Percentiles rank a stretch among this genome's conserved stretches.
phyloP scores from a whole-genome alignment of 352 stramenopile genomes.

The Phytophthora megakarya region DNA sequence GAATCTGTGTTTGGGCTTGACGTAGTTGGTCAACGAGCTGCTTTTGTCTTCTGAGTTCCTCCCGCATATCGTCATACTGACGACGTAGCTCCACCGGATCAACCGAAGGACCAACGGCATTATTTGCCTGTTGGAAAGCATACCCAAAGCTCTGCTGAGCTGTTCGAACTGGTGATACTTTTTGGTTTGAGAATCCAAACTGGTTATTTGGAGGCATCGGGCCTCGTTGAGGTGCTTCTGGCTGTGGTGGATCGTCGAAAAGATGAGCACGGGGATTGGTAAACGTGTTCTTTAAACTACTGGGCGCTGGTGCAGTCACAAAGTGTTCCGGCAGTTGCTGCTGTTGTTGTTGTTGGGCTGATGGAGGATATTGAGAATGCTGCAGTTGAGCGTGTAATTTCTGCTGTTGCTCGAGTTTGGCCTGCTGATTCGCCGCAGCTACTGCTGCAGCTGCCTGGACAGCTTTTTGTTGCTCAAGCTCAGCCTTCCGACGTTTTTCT shows the following conservation, averaged over 20 bases:
- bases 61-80: slow-evolving; percentile 62
- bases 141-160: background rate
- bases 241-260: slow-evolving; percentile 47
- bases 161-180: slow-evolving; percentile 17
- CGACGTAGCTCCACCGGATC: slow-evolving; percentile 36
- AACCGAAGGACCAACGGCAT: background rate
- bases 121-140: slow-evolving; percentile 13
- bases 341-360: slow-evolving; percentile 16
- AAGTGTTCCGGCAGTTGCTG: slow-evolving; percentile 2
- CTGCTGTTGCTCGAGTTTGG: slow-evolving; percentile 45
- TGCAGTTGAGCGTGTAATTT: slow-evolving; percentile 24
- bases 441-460: slow-evolving; percentile 45
- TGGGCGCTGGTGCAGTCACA: slow-evolving; percentile 2
- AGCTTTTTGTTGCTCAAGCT: slow-evolving; percentile 45
- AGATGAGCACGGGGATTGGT: slow-evolving; percentile 56
- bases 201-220: background rate
- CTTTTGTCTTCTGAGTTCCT: slow-evolving; percentile 53
- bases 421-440: slow-evolving; percentile 38
- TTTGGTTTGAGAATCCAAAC: slow-evolving; percentile 22
- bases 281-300: slow-evolving; percentile 47
- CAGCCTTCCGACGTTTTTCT: slow-evolving; percentile 54
- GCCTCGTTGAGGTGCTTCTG: slow-evolving; percentile 5
- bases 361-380: slow-evolving; percentile 10
- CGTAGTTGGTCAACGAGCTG: slow-evolving; percentile 61
- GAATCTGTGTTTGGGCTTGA: slow-evolving; percentile 47